These are phyloP conservation scores for Boletus subparvulus DNA, from an alignment of 768 basidiomycete genomes.

Conservation along the genomic window DNA sequence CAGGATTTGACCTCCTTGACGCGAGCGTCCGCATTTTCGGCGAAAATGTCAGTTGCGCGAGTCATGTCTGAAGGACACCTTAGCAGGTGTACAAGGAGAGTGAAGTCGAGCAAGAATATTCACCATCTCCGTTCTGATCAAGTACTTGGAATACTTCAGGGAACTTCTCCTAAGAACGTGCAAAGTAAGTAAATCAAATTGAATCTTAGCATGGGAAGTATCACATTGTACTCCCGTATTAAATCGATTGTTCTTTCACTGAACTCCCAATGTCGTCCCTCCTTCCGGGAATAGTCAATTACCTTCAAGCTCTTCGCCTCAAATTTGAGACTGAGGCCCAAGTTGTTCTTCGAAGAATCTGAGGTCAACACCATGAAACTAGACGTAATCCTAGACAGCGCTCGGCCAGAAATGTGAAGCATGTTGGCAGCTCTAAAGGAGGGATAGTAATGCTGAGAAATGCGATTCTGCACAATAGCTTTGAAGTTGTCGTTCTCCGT, in stretches of 20 bases:
- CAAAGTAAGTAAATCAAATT: not conserved
- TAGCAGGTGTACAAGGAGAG: not conserved
- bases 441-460: constrained; percentile 64
- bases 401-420: constrained; percentile 72
- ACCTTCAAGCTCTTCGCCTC: constrained; percentile 94
- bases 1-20: constrained; percentile 80
- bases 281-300: constrained; percentile 85
- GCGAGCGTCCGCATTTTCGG: constrained; percentile 60
- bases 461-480: constrained; percentile 51
- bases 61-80: constrained; percentile 62
- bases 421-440: constrained; percentile 77
- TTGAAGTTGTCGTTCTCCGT: constrained; percentile 80
- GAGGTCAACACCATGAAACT: constrained; percentile 84
- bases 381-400: constrained; percentile 87
- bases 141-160: constrained; percentile 80
- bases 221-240: constrained; percentile 80
- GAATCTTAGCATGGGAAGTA: not conserved
- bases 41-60: constrained; percentile 57
- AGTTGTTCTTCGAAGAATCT: constrained; percentile 79
- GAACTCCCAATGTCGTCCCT: constrained; percentile 87
- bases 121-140: constrained; percentile 73
- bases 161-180: constrained; percentile 55
- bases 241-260: constrained; percentile 83
- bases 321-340: constrained; percentile 94
- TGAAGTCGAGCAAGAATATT: not conserved